Base-by-base conservation (phyloP, 202 grass and related monocot species). In the Elaeis oleifera region DNA sequence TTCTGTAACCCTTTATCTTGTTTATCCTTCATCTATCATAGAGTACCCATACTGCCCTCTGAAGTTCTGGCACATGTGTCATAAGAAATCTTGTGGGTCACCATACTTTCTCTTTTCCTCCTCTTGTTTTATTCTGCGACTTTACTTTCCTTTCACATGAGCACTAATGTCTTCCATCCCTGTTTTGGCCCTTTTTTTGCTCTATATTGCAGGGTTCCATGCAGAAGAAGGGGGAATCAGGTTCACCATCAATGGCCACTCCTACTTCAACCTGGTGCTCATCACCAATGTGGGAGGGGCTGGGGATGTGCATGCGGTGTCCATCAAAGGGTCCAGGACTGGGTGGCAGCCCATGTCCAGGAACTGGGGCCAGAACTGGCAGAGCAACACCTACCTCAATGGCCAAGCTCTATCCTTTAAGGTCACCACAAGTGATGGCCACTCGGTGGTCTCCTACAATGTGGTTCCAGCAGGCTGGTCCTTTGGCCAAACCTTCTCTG, bases 331-430 rank as follows among this genome's bases (percentile, higher is more conserved):
- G 0, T 71, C 84, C 1, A 80, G 70, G 29, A 20, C 74, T 0
- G 58, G 19, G 1, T 97, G 94, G 94, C 76, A 92, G 32, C 50
- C 79, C 1, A 62, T 97, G 66, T 89, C 84, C 4, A 86, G 94
- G 39, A 97, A 97, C 74, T 97, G 94, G 94, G 94, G 94, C 18
- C 94, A 97, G 75, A 97, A 97, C 74, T 97, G 94, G 94, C 92
- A 97, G 88, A 97, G 61, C 61, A 80, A 68, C 64, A 18, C 65
- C 1, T 75, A 83, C 1, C 82, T 97, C 3, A 74, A 97, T 61
- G 44, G 79, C 7, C 88, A 91, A 69, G 2, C 60, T 0, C 92
- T 97, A 23, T 86, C 92, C 5, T 89, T 97, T 74, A 86, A 79
- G 36, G 82, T 97, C 21, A 86, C 88, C 18, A 61, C 82, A 18